A percentile compares a stretch with the other conserved stretches of the same genome.
Conservation (phyloP, 2,329 filamentous ascomycete species). For the Mariannaea sp. region DNA sequence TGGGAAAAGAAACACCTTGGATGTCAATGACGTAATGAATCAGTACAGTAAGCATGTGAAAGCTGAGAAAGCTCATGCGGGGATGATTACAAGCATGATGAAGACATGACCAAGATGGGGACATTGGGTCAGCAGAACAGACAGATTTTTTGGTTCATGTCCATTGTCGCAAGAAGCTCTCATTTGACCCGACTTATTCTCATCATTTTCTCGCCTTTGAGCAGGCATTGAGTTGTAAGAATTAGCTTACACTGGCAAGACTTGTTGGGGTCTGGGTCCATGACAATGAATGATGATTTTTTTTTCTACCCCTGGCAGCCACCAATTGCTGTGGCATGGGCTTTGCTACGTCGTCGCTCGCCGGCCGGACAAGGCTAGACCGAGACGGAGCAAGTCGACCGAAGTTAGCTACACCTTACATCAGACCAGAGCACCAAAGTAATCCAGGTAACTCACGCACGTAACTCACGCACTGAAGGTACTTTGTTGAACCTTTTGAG, state of each 20-base stretch:
- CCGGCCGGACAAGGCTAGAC: slow-evolving; percentile 18
- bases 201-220: no score
- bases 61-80: slow-evolving; percentile 10
- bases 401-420: no score
- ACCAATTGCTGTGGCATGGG: neutral
- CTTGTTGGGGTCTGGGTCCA: neutral
- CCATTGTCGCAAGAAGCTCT: no score
- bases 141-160: neutral
- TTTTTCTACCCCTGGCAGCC: neutral
- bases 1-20: no score
- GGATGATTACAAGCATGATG: slow-evolving; percentile 8
- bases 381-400: neutral
- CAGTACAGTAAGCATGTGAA: slow-evolving; percentile 22
- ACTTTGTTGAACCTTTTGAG: no score
- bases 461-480: no score
- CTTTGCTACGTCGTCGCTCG: slow-evolving; percentile 9
- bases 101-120: slow-evolving; percentile 7
- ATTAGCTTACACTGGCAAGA: no score
- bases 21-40: slow-evolving; percentile 20
- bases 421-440: no score
- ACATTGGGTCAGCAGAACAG: neutral
- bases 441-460: no score
- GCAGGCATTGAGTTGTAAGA: no score
- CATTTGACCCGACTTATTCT: no score
- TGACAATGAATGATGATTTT: neutral